Evolutionary conservation across 345 rosid genomes (phyloP).

Genomic region (Cardamine resedifolia): DNA sequence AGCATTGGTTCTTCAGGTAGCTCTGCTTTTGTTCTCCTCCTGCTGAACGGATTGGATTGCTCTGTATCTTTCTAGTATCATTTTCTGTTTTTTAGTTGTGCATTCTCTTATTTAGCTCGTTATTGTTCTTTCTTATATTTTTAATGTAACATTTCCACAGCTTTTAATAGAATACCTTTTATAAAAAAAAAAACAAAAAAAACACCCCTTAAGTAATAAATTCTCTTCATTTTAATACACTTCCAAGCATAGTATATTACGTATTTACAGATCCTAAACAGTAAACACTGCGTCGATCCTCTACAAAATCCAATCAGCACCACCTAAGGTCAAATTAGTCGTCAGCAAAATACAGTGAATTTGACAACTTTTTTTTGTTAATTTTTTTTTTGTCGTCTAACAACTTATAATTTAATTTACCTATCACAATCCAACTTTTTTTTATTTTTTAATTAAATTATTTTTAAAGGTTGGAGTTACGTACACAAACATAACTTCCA

Average conservation of each 20-base stretch:
- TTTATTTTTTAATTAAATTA: too few species aligned
- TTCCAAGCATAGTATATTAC: neutral
- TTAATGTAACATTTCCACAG: too few species aligned
- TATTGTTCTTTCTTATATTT: too few species aligned
- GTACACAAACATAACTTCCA: conserved; percentile 9
- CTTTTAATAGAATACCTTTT: too few species aligned
- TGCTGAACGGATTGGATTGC: too few species aligned
- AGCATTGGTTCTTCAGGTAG: too few species aligned
- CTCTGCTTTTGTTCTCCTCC: too few species aligned
- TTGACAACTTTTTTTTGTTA: neutral
- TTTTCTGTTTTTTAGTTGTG: too few species aligned
- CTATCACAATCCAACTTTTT: neutral
- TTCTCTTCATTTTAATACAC: neutral
- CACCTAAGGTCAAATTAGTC: conserved; percentile 22
- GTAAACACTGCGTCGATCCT: conserved; percentile 9
- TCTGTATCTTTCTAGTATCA: too few species aligned
- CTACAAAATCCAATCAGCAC: conserved; percentile 13
- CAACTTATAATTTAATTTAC: neutral
- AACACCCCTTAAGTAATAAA: too few species aligned
- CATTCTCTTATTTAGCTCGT: too few species aligned
- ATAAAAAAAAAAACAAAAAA: too few species aligned
- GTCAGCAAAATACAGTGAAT: conserved; percentile 15
- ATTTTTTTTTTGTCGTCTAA: neutral
- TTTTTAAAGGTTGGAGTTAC: conserved; percentile 13
- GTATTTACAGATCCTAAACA: neutral